A percentile compares a stretch with the other conserved stretches of the same genome.
Evolutionary conservation across 2,329 filamentous ascomycete genomes (phyloP).

Genomic region (Aspergillus chevalieri): DNA sequence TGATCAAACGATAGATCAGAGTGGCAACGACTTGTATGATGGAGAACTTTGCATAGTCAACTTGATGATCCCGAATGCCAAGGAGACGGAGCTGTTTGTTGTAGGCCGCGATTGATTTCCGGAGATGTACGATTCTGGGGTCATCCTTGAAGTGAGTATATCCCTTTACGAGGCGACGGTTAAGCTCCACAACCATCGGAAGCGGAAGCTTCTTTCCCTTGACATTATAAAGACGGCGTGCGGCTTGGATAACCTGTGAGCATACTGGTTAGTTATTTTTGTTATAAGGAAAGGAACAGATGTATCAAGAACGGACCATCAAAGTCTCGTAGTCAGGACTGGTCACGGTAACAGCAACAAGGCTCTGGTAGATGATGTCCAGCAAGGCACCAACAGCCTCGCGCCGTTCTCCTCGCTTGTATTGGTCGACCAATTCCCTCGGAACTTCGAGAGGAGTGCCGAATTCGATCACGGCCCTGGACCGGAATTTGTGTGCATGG

Average conservation of each 20-base stretch:
- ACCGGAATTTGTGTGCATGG: slow-evolving; percentile 96
- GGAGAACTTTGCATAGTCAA: slow-evolving; percentile 82
- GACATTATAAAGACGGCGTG: slow-evolving; percentile 85
- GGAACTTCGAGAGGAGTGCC: slow-evolving; percentile 83
- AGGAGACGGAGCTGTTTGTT: slow-evolving; percentile 81
- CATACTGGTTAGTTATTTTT: slow-evolving; percentile 23
- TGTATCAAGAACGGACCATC: slow-evolving; percentile 54
- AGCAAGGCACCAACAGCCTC: slow-evolving; percentile 81
- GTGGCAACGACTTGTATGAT: slow-evolving; percentile 68
- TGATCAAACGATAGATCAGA: slow-evolving; percentile 71
- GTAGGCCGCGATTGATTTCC: slow-evolving; percentile 72
- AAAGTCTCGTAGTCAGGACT: slow-evolving; percentile 92
- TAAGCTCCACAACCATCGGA: slow-evolving; percentile 88
- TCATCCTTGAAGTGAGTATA: slow-evolving; percentile 92
- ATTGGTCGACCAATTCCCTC: slow-evolving; percentile 73
- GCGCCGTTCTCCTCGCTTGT: slow-evolving; percentile 73
- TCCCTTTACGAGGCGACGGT: slow-evolving; percentile 80
- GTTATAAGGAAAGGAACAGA: not conserved
- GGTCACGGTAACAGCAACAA: slow-evolving; percentile 84
- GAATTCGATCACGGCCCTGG: slow-evolving; percentile 91
- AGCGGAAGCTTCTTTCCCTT: slow-evolving; percentile 90
- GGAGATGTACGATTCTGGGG: slow-evolving; percentile 69
- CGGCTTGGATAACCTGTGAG: slow-evolving; percentile 74
- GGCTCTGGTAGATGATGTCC: slow-evolving; percentile 76
- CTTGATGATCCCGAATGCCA: slow-evolving; percentile 86